Evolutionary conservation across 108 stramenopile species (phyloP).

Genomic region (Fragilaria radians): DNA sequence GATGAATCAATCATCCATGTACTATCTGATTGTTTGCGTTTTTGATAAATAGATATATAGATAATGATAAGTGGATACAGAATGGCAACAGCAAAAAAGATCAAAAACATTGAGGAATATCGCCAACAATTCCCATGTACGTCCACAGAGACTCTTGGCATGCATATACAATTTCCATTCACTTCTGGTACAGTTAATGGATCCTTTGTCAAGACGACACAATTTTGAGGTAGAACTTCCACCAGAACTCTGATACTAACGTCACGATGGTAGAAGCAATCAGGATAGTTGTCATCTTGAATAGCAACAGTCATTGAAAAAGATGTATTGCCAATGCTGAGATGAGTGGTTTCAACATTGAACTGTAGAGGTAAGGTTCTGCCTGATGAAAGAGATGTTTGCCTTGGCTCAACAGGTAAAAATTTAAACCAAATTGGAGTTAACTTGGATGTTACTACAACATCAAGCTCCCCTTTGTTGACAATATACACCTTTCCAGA

Average conservation of each 20-base stretch:
- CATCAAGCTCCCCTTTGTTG: not conserved
- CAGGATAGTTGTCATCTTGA: slow-evolving; percentile 12
- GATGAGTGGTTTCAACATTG: not conserved
- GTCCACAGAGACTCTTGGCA: not conserved
- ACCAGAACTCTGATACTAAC: not conserved
- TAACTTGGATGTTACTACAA: not conserved
- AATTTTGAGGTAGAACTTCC: slow-evolving; percentile 4
- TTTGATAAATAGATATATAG: slow-evolving; percentile 14
- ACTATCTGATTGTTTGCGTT: slow-evolving; percentile 22
- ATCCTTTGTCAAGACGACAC: slow-evolving; percentile 6
- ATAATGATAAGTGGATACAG: slow-evolving; percentile 1
- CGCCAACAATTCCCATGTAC: not conserved
- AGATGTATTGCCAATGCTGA: not conserved
- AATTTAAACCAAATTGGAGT: not conserved
- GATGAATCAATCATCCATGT: slow-evolving; percentile 33
- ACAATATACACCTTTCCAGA: not conserved
- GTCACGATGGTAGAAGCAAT: slow-evolving; percentile 25
- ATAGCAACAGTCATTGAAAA: slow-evolving; percentile 8
- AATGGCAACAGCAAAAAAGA: not conserved
- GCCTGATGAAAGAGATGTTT: not conserved
- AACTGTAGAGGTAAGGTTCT: not conserved
- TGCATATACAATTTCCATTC: slow-evolving; percentile 6
- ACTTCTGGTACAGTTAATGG: slow-evolving; percentile 4
- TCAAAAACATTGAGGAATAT: not conserved
- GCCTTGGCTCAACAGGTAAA: not conserved